Percentiles rank a stretch among this genome's conserved stretches.
Conservation (phyloP, 345 rosid genomes). For the Eucalyptus rudis region DNA sequence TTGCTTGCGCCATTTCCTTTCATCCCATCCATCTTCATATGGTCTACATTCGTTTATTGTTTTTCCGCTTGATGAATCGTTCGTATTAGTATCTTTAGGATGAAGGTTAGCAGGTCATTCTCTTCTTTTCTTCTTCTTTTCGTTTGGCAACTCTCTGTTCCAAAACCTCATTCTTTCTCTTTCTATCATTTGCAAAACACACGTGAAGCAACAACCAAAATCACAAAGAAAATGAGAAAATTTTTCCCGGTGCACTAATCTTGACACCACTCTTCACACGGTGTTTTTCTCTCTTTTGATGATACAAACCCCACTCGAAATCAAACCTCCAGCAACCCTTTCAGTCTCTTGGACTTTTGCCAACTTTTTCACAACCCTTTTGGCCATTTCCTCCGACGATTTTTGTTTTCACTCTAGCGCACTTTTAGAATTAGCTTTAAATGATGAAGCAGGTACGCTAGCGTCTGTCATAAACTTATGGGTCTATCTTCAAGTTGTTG, state of each 20-base stretch:
- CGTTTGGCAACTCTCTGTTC: not conserved
- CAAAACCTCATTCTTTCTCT: not conserved
- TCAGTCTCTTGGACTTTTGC: not conserved
- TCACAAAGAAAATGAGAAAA: not conserved
- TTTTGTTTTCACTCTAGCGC: not conserved
- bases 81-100: not conserved
- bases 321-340: not conserved
- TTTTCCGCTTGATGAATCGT: too few relatives aligned
- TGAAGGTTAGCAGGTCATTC: not conserved
- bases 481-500: not conserved
- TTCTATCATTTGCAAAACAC: not conserved
- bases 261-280: not conserved
- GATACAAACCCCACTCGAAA: not conserved
- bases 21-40: not conserved
- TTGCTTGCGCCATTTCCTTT: not conserved
- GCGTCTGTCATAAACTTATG: not conserved
- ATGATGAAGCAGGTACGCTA: not conserved
- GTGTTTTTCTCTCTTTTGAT: not conserved
- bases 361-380: not conserved
- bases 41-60: not conserved
- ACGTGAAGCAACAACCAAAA: not conserved
- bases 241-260: not conserved
- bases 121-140: not conserved
- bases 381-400: not conserved
- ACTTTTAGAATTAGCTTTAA: not conserved